Evolutionary conservation across 768 basidiomycete genomes (phyloP).

Genomic region (Strobilomyces confusus): DNA sequence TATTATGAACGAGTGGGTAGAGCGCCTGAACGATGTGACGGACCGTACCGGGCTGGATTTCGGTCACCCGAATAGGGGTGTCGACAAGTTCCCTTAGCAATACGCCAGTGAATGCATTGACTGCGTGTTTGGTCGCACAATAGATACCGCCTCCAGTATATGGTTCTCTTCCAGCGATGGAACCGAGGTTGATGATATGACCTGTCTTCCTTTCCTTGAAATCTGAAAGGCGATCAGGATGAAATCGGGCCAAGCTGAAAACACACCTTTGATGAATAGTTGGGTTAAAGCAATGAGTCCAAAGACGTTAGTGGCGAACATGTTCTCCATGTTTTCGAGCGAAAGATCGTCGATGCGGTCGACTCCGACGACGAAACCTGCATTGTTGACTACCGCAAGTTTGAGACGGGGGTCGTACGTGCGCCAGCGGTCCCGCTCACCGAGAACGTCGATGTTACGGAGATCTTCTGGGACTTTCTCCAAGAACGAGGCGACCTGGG

Average conservation of each 20-base stretch:
- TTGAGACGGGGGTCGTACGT: background rate
- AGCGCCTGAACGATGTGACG: background rate
- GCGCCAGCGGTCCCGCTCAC: slow-evolving; percentile 37
- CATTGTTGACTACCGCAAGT: slow-evolving; percentile 55
- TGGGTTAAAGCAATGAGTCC: slow-evolving; percentile 85
- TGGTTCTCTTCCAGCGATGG: slow-evolving; percentile 82
- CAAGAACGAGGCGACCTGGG: slow-evolving; percentile 64
- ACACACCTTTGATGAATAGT: slow-evolving; percentile 54
- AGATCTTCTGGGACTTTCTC: slow-evolving; percentile 69
- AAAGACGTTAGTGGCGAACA: slow-evolving; percentile 80
- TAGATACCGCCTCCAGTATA: slow-evolving; percentile 93
- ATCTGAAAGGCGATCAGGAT: slow-evolving; percentile 39
- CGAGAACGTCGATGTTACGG: slow-evolving; percentile 76
- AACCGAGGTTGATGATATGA: slow-evolving; percentile 94
- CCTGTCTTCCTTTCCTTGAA: slow-evolving; percentile 76
- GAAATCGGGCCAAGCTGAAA: background rate
- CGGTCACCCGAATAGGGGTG: slow-evolving; percentile 89
- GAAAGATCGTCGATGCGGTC: slow-evolving; percentile 84
- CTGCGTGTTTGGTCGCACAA: slow-evolving; percentile 85
- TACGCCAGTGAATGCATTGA: slow-evolving; percentile 80
- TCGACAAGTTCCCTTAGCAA: slow-evolving; percentile 85
- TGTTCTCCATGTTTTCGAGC: slow-evolving; percentile 73
- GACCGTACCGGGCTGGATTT: slow-evolving; percentile 81
- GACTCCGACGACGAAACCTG: slow-evolving; percentile 86
- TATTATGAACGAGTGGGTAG: background rate